Percentiles rank a stretch among this genome's conserved stretches.
Conservation (phyloP, 1,139 yeast species). For the Yamadazyma conglobata region DNA sequence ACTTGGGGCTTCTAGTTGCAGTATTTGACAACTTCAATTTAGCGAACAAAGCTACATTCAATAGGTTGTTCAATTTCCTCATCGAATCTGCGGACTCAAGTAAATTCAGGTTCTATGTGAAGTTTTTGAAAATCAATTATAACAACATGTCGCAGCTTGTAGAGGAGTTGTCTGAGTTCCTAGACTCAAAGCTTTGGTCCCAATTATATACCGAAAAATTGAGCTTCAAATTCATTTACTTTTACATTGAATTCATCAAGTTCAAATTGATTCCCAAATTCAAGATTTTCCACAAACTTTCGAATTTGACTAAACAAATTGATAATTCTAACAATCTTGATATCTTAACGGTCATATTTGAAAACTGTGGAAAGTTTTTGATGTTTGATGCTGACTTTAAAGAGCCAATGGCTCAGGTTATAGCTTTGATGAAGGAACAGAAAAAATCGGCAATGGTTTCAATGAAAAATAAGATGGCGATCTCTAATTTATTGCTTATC, state of each 20-base stretch:
- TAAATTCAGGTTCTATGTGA: slow-evolving; percentile 50
- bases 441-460: slow-evolving; percentile 50
- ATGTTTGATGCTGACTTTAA: slow-evolving; percentile 59
- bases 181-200: slow-evolving; percentile 60
- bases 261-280: slow-evolving; percentile 73
- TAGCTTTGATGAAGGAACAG: slow-evolving; percentile 51
- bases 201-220: slow-evolving; percentile 52
- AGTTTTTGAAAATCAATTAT: slow-evolving; percentile 64
- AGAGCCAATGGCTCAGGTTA: slow-evolving; percentile 60
- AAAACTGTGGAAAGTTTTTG: slow-evolving; percentile 69
- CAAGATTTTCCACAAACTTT: slow-evolving; percentile 67
- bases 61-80: slow-evolving; percentile 56
- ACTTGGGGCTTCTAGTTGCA: slow-evolving; percentile 53
- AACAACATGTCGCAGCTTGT: slow-evolving; percentile 48
- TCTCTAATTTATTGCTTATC: slow-evolving; percentile 56
- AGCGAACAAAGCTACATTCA: slow-evolving; percentile 72
- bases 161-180: slow-evolving; percentile 50
- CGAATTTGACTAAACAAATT: slow-evolving; percentile 52
- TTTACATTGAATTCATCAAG: slow-evolving; percentile 73
- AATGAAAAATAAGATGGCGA: slow-evolving; percentile 55
- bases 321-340: slow-evolving; percentile 55
- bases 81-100: slow-evolving; percentile 44
- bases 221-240: slow-evolving; percentile 55
- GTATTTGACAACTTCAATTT: slow-evolving; percentile 52
- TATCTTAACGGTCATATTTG: slow-evolving; percentile 63